These are phyloP conservation scores for Solanum hybrid DNA, from an alignment of 305 asterid species.

Conservation along the genomic window DNA sequence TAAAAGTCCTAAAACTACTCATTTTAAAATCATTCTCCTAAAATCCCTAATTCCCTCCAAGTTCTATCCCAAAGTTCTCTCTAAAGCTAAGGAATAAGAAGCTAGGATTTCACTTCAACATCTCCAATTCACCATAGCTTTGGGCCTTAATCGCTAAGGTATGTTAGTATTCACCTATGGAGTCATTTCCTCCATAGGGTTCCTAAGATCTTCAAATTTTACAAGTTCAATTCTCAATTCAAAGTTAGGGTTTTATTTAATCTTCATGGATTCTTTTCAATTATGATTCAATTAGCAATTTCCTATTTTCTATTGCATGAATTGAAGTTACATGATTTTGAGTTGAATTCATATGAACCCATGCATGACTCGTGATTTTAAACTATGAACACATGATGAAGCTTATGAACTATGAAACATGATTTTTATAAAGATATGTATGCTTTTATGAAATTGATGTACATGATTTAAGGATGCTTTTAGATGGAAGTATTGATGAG, in stretches of 20 bases:
- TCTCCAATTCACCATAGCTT: background rate
- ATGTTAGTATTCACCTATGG: background rate
- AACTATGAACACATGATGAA: background rate
- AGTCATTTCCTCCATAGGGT: background rate
- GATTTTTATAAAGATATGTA: background rate
- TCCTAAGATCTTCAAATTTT: background rate
- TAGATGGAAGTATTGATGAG: background rate
- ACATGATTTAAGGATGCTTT: background rate
- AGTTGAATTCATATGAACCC: background rate
- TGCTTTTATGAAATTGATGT: no score
- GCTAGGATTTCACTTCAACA: background rate
- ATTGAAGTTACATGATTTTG: background rate
- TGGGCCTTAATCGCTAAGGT: background rate
- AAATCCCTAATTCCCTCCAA: background rate
- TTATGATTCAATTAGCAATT: background rate
- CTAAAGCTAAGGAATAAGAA: no score
- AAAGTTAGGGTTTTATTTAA: background rate
- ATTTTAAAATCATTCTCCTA: background rate
- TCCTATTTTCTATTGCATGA: background rate
- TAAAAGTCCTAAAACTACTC: background rate
- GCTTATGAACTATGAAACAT: background rate
- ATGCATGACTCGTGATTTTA: background rate
- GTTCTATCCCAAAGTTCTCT: no score
- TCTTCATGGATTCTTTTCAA: background rate
- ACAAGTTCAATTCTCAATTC: background rate